Evolutionary conservation across 2,329 filamentous ascomycete genomes (phyloP).

Genomic region (Ciborinia camelliae): DNA sequence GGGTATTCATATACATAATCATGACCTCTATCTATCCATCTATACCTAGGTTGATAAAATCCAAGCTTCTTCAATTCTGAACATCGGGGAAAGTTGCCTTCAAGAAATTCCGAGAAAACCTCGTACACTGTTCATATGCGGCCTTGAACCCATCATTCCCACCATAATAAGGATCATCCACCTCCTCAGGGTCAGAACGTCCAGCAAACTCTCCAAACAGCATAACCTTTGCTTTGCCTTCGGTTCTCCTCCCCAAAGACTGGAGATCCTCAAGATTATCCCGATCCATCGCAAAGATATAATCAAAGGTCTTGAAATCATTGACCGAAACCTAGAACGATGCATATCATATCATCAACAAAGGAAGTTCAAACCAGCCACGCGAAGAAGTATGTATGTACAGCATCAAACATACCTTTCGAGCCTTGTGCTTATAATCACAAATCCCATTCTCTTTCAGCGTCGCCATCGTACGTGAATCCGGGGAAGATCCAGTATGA

Average conservation of each 20-base stretch:
- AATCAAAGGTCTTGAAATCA: constrained; percentile 86
- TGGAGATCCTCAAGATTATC: constrained; percentile 72
- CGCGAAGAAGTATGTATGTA: background rate
- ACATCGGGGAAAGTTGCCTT: constrained; percentile 33
- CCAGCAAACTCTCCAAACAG: constrained; percentile 80
- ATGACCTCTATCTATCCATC: background rate
- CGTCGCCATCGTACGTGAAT: constrained; percentile 79
- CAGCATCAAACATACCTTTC: constrained; percentile 61
- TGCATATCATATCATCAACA: constrained; percentile 20
- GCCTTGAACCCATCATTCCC: constrained; percentile 73
- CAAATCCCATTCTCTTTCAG: constrained; percentile 71
- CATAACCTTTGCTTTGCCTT: constrained; percentile 65
- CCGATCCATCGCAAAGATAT: constrained; percentile 91
- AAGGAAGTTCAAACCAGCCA: background rate
- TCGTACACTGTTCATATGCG: constrained; percentile 79
- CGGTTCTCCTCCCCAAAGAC: constrained; percentile 52
- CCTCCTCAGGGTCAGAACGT: constrained; percentile 54
- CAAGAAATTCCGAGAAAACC: constrained; percentile 64
- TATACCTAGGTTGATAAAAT: background rate
- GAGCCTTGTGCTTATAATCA: constrained; percentile 72
- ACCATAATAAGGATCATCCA: constrained; percentile 93
- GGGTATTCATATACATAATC: constrained; percentile 8
- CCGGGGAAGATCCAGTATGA: constrained; percentile 72
- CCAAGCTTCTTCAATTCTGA: constrained; percentile 22
- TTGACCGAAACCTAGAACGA: constrained; percentile 49